A percentile compares a stretch with the other conserved stretches of the same genome.
Conservation (phyloP, 106 monocot genomes). For the Hemerocallis citrina region DNA sequence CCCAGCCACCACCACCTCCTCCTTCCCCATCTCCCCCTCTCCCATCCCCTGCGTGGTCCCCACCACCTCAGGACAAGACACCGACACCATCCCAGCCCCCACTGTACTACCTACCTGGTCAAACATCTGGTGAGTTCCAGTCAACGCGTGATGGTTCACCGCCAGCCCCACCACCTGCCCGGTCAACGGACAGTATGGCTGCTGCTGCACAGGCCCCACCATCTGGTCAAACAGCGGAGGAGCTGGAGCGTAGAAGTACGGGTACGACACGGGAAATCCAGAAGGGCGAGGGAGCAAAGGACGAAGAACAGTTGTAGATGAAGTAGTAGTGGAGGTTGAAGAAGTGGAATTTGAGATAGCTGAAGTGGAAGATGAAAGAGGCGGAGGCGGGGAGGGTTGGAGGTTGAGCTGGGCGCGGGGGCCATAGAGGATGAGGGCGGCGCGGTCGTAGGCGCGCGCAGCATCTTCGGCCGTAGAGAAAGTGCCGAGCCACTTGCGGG, state of each 20-base stretch:
- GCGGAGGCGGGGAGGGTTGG: slow-evolving; percentile 12
- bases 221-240: background rate
- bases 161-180: background rate
- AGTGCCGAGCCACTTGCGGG: slow-evolving; percentile 83
- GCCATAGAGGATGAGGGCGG: slow-evolving; percentile 75
- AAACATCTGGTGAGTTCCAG: slow-evolving; percentile 14
- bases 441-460: slow-evolving; percentile 77
- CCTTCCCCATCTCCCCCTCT: too few species aligned
- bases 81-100: background rate
- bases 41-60: too few species aligned
- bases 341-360: background rate
- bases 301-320: too few species aligned
- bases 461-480: slow-evolving; percentile 92
- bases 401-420: slow-evolving; percentile 86
- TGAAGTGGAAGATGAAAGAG: background rate
- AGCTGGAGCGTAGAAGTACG: slow-evolving; percentile 4
- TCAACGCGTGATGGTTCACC: background rate
- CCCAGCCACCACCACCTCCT: background rate
- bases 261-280: background rate
- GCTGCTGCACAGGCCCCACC: background rate
- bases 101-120: background rate
- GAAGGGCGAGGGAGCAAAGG: slow-evolving; percentile 45
- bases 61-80: background rate
- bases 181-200: background rate
- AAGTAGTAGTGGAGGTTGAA: slow-evolving; percentile 3